Percentiles rank a stretch among this genome's conserved stretches.
These are phyloP conservation scores for Plasmodium coatneyi DNA, from an alignment of 169 alveolate genomes.

Conservation along the genomic window DNA sequence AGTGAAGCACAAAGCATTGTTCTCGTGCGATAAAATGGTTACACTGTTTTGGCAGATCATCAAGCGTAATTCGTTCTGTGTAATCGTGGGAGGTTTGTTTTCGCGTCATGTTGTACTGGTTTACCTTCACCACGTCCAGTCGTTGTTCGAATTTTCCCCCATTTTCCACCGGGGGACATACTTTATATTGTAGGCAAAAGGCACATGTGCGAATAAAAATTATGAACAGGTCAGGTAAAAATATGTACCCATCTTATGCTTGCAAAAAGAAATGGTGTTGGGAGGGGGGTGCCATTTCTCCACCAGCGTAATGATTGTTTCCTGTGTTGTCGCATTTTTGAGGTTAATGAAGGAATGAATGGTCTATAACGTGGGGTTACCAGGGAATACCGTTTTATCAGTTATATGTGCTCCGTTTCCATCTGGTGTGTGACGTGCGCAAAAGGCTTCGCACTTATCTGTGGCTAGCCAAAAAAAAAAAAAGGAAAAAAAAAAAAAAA, in stretches of 20 bases:
- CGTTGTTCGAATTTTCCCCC: neutral
- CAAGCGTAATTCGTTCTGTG: neutral
- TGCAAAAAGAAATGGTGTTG: neutral
- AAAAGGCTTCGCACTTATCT: neutral
- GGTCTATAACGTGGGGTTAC: neutral
- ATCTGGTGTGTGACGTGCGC: neutral
- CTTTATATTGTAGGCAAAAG: neutral
- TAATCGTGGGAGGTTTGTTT: neutral
- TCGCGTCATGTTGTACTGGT: neutral
- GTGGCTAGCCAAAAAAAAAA: neutral
- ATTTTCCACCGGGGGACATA: neutral
- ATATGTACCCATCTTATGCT: neutral
- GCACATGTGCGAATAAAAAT: neutral
- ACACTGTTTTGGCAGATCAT: neutral
- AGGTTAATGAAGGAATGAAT: neutral
- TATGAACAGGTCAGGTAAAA: conserved; percentile 6
- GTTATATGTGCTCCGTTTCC: neutral
- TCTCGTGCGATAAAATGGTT: neutral
- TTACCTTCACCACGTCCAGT: neutral
- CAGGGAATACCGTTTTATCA: neutral
- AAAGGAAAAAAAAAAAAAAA: too few species aligned
- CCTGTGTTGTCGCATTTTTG: neutral
- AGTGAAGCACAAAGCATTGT: neutral
- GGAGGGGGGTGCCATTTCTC: neutral
- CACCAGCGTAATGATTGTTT: neutral